Evolutionary conservation across 2,329 filamentous ascomycete genomes (phyloP), one percentile per base, ranked within the genome.

Genomic region (Epichloe amarillans): DNA sequence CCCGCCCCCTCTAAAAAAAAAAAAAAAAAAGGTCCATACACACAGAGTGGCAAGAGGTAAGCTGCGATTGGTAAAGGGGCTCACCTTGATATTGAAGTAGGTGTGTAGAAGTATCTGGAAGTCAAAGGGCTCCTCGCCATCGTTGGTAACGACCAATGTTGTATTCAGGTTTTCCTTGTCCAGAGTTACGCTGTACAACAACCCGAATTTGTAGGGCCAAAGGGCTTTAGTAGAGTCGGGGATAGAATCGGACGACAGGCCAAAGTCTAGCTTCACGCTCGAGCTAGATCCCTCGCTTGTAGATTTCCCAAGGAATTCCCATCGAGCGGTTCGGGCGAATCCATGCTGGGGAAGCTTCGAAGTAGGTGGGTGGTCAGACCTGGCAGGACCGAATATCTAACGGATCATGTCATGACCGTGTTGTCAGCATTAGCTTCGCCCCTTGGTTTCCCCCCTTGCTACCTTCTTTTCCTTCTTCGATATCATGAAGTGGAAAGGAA

Each of bases 281-380:
- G 61, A 81, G 73, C 62, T 86, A 77, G 55, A 53, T 66, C 69
- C 58, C 64, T 72, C 71, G 57, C 69, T 72, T 49, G 71, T 71
- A 42, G 84, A 88, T 70, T 91, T 94, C 63, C 90, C 90, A 48
- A 98, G 76, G 66, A 93, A 95, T 67, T 97, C 90, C 93, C 93
- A 98, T 55, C 79, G 79, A 44, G 84, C 86, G 62, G 80, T 90
- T 60, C 93, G 88, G 39, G 91, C 93, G 69, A 98, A 95, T 58
- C 93, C 93, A 72, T 97, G 93, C 70, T 96, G 90, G 3, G 90
- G 84, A 26, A 98, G 84, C 57, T 79, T 72, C 48, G 80, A 80
- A 30, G 88, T 93, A n/a, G 85, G 76, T 57, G 84, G 80, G 66
- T 90, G 83, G 57, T 83, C 75, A 49, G 86, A 83, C 12, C 85